phyloP scores from a whole-genome alignment of 1,284 basidiomycete genomes.

The Crepidotus sp. region DNA sequence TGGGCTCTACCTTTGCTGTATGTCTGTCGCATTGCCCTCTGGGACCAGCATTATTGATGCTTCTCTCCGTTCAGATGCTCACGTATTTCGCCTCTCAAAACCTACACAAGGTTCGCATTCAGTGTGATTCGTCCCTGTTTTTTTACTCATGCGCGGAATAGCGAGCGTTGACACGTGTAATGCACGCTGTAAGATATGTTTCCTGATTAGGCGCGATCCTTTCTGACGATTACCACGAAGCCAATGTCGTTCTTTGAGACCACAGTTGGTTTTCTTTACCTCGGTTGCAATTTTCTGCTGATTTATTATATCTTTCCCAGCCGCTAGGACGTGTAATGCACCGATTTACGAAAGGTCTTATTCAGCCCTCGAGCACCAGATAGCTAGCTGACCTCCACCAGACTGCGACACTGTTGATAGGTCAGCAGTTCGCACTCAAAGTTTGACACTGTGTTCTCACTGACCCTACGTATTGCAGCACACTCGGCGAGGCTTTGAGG shows the following conservation, averaged over 20 bases:
- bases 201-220: not conserved
- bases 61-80: conserved; percentile 24
- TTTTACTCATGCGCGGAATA: conserved; percentile 53
- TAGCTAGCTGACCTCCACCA: conserved; percentile 20
- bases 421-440: no score
- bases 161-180: conserved; percentile 28
- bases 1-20: conserved; percentile 43
- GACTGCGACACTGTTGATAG: conserved; percentile 82
- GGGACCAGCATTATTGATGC: no score
- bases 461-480: conserved; percentile 31
- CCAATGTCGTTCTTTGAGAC: conserved; percentile 90
- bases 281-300: not conserved
- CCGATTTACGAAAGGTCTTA: conserved; percentile 53
- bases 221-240: conserved; percentile 1
- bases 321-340: conserved; percentile 89
- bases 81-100: conserved; percentile 51
- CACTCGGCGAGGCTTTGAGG: conserved; percentile 37
- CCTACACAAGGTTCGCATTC: conserved; percentile 30
- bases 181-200: conserved; percentile 14
- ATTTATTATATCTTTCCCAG: conserved; percentile 23
- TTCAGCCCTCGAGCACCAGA: not conserved
- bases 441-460: no score
- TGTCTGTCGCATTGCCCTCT: no score
- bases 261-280: conserved; percentile 37
- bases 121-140: not conserved